Conservation (phyloP, 495 filamentous ascomycete genomes). For the Jackrogersella minutella region DNA sequence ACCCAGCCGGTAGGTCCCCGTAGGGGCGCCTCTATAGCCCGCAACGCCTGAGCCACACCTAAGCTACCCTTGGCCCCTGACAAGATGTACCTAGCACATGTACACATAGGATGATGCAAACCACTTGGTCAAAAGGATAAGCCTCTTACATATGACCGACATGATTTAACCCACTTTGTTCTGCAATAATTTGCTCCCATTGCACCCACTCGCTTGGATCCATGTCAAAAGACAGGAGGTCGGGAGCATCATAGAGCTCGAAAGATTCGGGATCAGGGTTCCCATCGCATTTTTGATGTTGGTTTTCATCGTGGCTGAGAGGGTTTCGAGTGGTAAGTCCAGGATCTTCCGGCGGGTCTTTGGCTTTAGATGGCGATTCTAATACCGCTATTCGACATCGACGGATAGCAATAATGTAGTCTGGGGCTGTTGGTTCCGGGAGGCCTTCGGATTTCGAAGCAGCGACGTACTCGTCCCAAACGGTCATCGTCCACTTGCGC, state of each 20-base stretch:
- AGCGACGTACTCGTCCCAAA: conserved; percentile 41
- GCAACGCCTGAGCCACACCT: no score
- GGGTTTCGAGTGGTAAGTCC: background rate
- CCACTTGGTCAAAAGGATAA: no score
- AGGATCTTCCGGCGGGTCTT: background rate
- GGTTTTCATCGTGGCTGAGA: background rate
- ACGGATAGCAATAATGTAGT: conserved; percentile 25
- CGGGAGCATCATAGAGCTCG: conserved; percentile 9
- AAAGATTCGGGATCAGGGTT: background rate
- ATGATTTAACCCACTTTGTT: conserved; percentile 6
- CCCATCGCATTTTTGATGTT: background rate
- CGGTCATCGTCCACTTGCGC: conserved; percentile 44
- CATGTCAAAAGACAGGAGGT: conserved; percentile 26
- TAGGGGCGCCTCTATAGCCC: no score
- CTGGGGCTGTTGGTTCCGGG: conserved; percentile 23
- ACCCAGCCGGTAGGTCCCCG: no score
- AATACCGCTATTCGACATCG: background rate
- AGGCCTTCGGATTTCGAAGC: conserved; percentile 19
- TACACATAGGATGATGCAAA: no score
- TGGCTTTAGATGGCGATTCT: background rate
- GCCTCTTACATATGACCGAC: background rate
- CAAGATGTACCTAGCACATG: no score
- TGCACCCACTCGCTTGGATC: conserved; percentile 27
- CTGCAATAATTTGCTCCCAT: conserved; percentile 32
- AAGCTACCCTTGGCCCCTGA: no score